A percentile compares a stretch with the other conserved stretches of the same genome.
Evolutionary conservation across 495 filamentous ascomycete species (phyloP).

Genomic region (Talaromyces ruber): DNA sequence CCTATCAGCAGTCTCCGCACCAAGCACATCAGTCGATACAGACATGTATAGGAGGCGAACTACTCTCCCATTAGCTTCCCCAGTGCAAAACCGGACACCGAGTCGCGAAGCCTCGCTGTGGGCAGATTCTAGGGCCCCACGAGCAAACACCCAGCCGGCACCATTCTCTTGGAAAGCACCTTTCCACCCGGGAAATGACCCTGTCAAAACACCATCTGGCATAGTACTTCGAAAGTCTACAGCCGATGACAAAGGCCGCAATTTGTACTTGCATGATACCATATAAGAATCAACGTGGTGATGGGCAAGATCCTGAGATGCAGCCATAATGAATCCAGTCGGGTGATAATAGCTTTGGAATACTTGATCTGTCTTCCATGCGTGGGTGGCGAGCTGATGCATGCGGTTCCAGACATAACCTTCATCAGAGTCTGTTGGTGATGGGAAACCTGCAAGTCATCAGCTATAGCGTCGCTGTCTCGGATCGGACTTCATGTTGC

Average conservation of each 20-base stretch:
- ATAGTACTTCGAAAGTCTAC: slow-evolving; percentile 39
- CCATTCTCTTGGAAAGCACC: slow-evolving; percentile 33
- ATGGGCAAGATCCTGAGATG: neutral
- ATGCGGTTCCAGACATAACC: neutral
- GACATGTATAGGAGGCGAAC: slow-evolving; percentile 21
- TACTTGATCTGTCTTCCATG: slow-evolving; percentile 39
- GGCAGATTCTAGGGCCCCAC: slow-evolving; percentile 35
- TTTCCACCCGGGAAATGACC: slow-evolving; percentile 41
- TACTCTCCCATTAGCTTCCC: slow-evolving; percentile 26
- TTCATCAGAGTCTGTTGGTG: neutral
- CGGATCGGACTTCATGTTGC: neutral
- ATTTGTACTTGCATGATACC: slow-evolving; percentile 7
- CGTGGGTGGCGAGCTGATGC: slow-evolving; percentile 13
- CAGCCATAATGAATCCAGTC: slow-evolving; percentile 38
- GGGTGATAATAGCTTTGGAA: slow-evolving; percentile 42
- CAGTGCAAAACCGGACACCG: slow-evolving; percentile 37
- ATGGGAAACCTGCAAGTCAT: neutral
- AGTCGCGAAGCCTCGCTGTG: slow-evolving; percentile 32
- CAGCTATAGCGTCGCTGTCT: neutral
- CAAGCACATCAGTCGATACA: slow-evolving; percentile 25
- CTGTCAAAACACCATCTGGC: slow-evolving; percentile 42
- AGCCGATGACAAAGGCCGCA: slow-evolving; percentile 5
- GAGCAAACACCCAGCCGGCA: slow-evolving; percentile 44
- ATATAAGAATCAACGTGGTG: slow-evolving; percentile 21
- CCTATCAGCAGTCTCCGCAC: slow-evolving; percentile 28